Percentiles rank a stretch among this genome's conserved stretches.
phyloP scores from a whole-genome alignment of 164 flowering plant species.

The Umbellularia californica region DNA sequence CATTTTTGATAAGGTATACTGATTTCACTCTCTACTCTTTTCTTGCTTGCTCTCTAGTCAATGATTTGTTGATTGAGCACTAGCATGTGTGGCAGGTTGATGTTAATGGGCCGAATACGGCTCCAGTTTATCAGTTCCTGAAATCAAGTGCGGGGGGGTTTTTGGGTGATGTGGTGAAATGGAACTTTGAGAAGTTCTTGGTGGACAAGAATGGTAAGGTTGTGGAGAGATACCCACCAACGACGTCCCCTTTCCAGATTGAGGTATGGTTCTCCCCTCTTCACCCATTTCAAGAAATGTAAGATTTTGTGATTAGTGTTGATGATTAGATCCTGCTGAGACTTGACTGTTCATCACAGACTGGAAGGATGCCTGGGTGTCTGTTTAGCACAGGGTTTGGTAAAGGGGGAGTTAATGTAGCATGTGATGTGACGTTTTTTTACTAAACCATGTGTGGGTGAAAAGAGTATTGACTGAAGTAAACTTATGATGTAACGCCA shows the following conservation, averaged over 20 bases:
- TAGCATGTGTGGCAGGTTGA: constrained; percentile 46
- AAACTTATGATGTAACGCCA: no score
- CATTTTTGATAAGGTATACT: constrained; percentile 80
- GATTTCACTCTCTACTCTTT: neutral
- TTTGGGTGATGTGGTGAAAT: constrained; percentile 76
- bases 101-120: constrained; percentile 86
- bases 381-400: no score
- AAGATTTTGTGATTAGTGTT: no score
- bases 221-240: constrained; percentile 80
- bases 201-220: constrained; percentile 90
- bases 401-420: no score
- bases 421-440: no score
- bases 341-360: no score
- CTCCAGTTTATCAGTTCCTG: constrained; percentile 86
- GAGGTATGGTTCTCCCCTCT: constrained; percentile 51
- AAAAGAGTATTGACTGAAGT: no score
- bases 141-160: constrained; percentile 83
- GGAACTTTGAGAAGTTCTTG: constrained; percentile 97
- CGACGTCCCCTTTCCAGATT: constrained; percentile 86
- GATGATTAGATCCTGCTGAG: no score
- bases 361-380: no score
- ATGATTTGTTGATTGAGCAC: neutral
- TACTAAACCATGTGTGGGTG: no score
- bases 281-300: no score
- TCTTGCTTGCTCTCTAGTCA: neutral